Evolutionary conservation across 2,329 filamentous ascomycete genomes (phyloP).

Genomic region (Arthroderma sp.): DNA sequence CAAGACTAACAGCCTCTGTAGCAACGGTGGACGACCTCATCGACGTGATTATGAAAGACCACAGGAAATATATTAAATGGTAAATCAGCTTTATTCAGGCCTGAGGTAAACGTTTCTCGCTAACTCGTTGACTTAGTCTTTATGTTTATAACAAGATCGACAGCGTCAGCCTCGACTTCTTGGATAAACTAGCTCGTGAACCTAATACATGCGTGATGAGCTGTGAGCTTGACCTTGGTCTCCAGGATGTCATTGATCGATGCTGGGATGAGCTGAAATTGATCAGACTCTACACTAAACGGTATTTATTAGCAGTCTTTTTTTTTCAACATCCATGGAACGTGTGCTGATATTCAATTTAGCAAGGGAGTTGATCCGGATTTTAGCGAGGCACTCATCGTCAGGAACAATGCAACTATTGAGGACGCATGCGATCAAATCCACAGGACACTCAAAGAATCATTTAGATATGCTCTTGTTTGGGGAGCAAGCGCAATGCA

Average conservation of each 20-base stretch:
- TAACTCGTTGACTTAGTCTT: slow-evolving; percentile 37
- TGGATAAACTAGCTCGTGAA: slow-evolving; percentile 83
- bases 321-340: not conserved
- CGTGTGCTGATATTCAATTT: slow-evolving; percentile 5
- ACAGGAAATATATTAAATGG: slow-evolving; percentile 89
- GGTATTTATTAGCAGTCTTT: slow-evolving; percentile 21
- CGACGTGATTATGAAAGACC: slow-evolving; percentile 98
- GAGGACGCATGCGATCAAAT: slow-evolving; percentile 96
- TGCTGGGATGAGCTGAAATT: slow-evolving; percentile 89
- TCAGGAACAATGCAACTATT: slow-evolving; percentile 73
- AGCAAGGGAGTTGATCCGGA: slow-evolving; percentile 82
- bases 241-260: slow-evolving; percentile 83
- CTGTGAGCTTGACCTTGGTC: slow-evolving; percentile 87
- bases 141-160: slow-evolving; percentile 99
- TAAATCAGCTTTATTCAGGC: slow-evolving; percentile 24
- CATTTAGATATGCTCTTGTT: slow-evolving; percentile 95
- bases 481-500: slow-evolving; percentile 96
- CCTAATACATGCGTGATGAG: slow-evolving; percentile 93
- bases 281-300: slow-evolving; percentile 90
- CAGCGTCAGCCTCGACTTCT: slow-evolving; percentile 79
- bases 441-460: slow-evolving; percentile 88
- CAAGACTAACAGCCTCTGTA: slow-evolving; percentile 13
- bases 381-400: slow-evolving; percentile 85
- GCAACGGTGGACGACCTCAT: slow-evolving; percentile 97
- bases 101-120: not conserved